These are phyloP conservation scores for Multifurca ochricompacta DNA, from an alignment of 768 basidiomycete species.

Conservation along the genomic window DNA sequence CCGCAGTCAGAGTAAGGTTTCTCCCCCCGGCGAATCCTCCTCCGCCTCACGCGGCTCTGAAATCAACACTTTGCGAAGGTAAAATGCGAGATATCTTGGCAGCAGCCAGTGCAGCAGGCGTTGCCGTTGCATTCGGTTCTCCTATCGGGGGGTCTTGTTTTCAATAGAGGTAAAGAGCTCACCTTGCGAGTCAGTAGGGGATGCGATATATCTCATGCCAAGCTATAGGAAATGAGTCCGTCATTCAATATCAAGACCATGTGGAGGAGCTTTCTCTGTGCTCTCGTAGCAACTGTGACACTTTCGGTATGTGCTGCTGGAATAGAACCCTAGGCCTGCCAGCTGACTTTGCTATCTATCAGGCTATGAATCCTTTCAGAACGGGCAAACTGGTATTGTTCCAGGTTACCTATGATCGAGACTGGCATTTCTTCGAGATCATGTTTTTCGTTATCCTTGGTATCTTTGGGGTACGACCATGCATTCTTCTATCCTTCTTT, in stretches of 20 bases:
- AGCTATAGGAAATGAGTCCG: slow-evolving; percentile 92
- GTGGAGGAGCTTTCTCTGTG: slow-evolving; percentile 98
- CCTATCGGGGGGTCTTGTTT: slow-evolving; percentile 98
- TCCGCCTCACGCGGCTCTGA: slow-evolving; percentile 17
- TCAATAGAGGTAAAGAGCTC: slow-evolving; percentile 76
- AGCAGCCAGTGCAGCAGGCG: slow-evolving; percentile 94
- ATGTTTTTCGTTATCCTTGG: slow-evolving; percentile 94
- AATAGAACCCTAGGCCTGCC: not conserved
- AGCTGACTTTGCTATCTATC: slow-evolving; percentile 1
- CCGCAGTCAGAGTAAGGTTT: slow-evolving; percentile 76
- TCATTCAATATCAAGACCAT: slow-evolving; percentile 96
- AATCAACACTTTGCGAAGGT: slow-evolving; percentile 36
- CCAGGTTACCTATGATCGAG: slow-evolving; percentile 94
- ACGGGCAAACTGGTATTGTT: slow-evolving; percentile 97
- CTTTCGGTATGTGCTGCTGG: slow-evolving; percentile 59
- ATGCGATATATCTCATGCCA: not conserved
- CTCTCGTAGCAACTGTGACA: slow-evolving; percentile 92
- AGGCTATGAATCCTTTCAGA: slow-evolving; percentile 98
- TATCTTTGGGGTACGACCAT: slow-evolving; percentile 70
- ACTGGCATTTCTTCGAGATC: slow-evolving; percentile 99
- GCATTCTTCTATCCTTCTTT: not conserved
- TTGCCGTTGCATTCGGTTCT: slow-evolving; percentile 96
- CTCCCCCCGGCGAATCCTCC: not conserved
- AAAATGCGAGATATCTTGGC: slow-evolving; percentile 89
- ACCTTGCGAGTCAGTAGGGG: not conserved